Conservation (phyloP, 1,284 basidiomycete species). For the Amylostereum areolatum region DNA sequence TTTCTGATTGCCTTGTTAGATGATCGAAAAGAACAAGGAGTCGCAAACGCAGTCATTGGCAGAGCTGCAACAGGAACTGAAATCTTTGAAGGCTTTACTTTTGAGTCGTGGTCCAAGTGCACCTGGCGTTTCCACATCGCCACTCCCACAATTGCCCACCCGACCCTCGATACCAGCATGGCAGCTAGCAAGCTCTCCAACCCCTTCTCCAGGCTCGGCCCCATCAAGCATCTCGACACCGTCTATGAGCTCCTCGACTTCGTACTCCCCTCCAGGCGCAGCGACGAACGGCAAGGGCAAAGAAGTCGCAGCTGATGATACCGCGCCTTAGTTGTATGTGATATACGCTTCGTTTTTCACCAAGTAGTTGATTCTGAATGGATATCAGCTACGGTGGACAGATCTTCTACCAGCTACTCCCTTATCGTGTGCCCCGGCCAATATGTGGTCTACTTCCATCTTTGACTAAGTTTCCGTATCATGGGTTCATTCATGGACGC, state of each 20-base stretch:
- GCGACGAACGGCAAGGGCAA: conserved; percentile 39
- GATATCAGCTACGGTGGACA: too few relatives aligned
- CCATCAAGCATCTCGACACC: too few relatives aligned
- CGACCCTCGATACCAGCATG: conserved; percentile 83
- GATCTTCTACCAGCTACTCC: too few relatives aligned
- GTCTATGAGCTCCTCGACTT: background rate
- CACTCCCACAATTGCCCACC: conserved; percentile 35
- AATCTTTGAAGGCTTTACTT: conserved; percentile 89
- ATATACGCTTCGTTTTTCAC: background rate
- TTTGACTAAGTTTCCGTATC: too few relatives aligned
- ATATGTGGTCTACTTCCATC: too few relatives aligned
- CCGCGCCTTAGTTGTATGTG: conserved; percentile 1
- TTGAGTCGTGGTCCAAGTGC: conserved; percentile 68
- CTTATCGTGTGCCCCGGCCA: too few relatives aligned
- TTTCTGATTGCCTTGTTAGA: conserved; percentile 37
- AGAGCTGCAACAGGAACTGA: conserved; percentile 91
- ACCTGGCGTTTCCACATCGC: conserved; percentile 44
- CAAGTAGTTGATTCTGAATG: background rate
- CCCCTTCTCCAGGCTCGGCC: background rate
- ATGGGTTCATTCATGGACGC: too few relatives aligned
- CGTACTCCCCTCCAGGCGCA: background rate
- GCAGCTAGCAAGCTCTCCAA: conserved; percentile 54
- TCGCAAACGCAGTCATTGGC: conserved; percentile 71
- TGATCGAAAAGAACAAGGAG: conserved; percentile 93
- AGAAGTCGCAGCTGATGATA: conserved; percentile 26